phyloP scores from a whole-genome alignment of 768 basidiomycete genomes.

The Leccinum ochraceum region DNA sequence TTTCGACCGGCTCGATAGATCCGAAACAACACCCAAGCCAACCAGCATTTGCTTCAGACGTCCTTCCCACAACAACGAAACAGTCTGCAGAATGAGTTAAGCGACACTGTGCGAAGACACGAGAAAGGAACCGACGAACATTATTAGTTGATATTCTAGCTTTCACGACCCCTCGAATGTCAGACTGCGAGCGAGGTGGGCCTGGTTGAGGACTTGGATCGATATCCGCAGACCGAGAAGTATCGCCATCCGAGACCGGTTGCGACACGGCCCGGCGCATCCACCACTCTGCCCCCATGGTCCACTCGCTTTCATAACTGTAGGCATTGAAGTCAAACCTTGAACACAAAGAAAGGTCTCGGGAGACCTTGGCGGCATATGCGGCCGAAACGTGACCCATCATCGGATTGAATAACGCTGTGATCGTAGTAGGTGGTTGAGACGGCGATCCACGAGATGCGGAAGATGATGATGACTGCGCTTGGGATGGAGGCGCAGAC shows the following conservation, averaged over 20 bases:
- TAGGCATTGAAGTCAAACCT: constrained; percentile 97
- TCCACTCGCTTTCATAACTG: constrained; percentile 96
- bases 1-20: constrained; percentile 79
- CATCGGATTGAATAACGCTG: constrained; percentile 94
- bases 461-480: constrained; percentile 39
- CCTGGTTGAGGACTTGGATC: constrained; percentile 13
- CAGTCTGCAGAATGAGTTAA: constrained; percentile 51
- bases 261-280: constrained; percentile 56
- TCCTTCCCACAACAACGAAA: constrained; percentile 94
- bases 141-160: constrained; percentile 87
- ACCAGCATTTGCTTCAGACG: constrained; percentile 87
- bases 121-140: constrained; percentile 44
- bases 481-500: constrained; percentile 63
- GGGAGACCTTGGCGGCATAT: constrained; percentile 85
- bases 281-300: constrained; percentile 97
- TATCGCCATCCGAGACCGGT: constrained; percentile 17
- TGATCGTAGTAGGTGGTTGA: constrained; percentile 93
- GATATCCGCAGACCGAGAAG: background rate
- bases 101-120: background rate
- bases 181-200: constrained; percentile 18
- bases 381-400: constrained; percentile 91
- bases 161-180: constrained; percentile 84
- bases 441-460: constrained; percentile 37
- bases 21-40: constrained; percentile 88
- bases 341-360: constrained; percentile 82